Conservation (phyloP, 257 asterid genomes). For the Thymus mandschuricus region DNA sequence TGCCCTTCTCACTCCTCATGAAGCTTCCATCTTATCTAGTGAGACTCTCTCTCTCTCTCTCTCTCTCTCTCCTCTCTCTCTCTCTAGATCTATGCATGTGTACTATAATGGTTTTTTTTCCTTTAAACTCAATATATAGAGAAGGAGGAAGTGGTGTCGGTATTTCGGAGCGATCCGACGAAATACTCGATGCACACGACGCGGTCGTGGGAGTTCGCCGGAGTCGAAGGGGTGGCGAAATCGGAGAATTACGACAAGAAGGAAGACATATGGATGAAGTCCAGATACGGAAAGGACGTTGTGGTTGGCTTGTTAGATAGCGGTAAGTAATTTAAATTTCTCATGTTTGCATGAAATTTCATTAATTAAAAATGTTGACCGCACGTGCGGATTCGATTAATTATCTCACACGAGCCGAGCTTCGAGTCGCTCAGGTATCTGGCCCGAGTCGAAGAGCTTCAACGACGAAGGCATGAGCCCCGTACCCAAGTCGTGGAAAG, state of each 20-base stretch:
- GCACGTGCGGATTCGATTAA: not conserved
- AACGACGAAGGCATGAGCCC: slow-evolving; percentile 67
- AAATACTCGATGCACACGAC: slow-evolving; percentile 79
- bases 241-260: slow-evolving; percentile 23
- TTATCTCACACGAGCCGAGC: not conserved
- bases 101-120: not conserved
- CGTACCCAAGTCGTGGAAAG: slow-evolving; percentile 79
- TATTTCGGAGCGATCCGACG: slow-evolving; percentile 58
- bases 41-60: not conserved
- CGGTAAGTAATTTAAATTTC: slow-evolving; percentile 43
- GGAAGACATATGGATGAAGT: slow-evolving; percentile 57
- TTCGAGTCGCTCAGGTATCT: slow-evolving; percentile 55
- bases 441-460: slow-evolving; percentile 94
- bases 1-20: slow-evolving; percentile 62
- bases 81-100: not conserved
- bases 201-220: slow-evolving; percentile 91
- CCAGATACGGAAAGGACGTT: slow-evolving; percentile 70
- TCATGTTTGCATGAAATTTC: no score
- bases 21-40: slow-evolving; percentile 74
- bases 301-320: slow-evolving; percentile 77
- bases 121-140: slow-evolving; percentile 37
- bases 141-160: slow-evolving; percentile 72
- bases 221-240: slow-evolving; percentile 43
- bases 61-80: not conserved
- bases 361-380: not conserved